These are phyloP conservation scores for Kentomonas sorsogonicus DNA, from an alignment of 208 protist species.

Conservation along the genomic window DNA sequence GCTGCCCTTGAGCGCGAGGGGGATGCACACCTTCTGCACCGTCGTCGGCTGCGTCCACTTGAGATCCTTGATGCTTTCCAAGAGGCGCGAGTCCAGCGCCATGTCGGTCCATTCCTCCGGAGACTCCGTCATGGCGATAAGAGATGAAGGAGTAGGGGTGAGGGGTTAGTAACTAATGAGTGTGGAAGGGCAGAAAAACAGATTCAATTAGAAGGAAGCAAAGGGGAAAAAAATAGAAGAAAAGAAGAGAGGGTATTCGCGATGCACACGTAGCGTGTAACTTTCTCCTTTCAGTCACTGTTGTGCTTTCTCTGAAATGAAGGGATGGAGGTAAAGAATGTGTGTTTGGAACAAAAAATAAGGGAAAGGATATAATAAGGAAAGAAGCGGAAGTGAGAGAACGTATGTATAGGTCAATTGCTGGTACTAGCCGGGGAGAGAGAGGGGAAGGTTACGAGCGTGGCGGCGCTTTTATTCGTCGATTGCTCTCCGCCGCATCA, in stretches of 20 bases:
- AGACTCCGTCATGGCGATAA: slow-evolving; percentile 21
- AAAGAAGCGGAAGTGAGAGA: too few species aligned
- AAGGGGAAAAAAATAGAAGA: slow-evolving; percentile 8
- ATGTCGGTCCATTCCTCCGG: slow-evolving; percentile 68
- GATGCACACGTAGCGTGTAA: too few species aligned
- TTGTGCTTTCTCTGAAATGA: too few species aligned
- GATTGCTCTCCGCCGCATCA: too few species aligned
- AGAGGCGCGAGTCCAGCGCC: slow-evolving; percentile 65
- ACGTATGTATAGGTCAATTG: too few species aligned
- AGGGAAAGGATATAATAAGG: too few species aligned
- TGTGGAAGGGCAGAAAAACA: neutral
- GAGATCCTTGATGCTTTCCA: slow-evolving; percentile 77
- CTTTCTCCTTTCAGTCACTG: too few species aligned
- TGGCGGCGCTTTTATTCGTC: too few species aligned
- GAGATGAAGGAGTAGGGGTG: neutral
- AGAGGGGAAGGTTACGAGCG: too few species aligned
- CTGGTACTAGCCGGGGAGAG: too few species aligned
- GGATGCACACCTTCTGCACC: slow-evolving; percentile 94
- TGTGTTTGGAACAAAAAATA: too few species aligned
- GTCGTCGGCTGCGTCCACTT: slow-evolving; percentile 85
- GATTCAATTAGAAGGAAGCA: slow-evolving; percentile 1
- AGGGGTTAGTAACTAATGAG: neutral
- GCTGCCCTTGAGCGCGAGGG: slow-evolving; percentile 87
- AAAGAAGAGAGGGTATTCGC: neutral
- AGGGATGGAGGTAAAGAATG: too few species aligned